Evolutionary conservation across 192 early-diverging fungal genomes (phyloP).

Genomic region (Backusella westeae): DNA sequence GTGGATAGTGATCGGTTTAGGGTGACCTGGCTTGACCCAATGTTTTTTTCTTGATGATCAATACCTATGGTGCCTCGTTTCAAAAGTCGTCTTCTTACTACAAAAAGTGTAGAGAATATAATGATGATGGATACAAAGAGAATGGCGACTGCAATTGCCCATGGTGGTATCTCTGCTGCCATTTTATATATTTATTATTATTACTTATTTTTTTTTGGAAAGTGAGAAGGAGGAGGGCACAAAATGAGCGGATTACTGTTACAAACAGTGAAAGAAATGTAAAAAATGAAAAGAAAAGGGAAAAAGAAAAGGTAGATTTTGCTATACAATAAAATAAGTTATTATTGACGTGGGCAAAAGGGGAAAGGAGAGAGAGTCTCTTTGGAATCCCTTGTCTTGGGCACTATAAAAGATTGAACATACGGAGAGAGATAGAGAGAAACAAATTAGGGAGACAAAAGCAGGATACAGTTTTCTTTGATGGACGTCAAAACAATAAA

Average conservation of each 20-base stretch:
- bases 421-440: neutral
- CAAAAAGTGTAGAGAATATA: neutral
- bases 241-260: neutral
- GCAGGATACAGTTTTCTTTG: neutral
- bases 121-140: neutral
- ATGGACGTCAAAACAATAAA: neutral
- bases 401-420: neutral
- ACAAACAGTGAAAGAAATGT: neutral
- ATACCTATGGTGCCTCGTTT: neutral
- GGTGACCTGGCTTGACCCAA: neutral
- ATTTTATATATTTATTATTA: neutral
- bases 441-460: neutral
- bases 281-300: neutral
- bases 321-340: neutral
- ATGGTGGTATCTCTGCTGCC: neutral
- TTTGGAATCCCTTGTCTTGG: neutral
- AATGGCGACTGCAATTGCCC: neutral
- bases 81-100: neutral
- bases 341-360: neutral
- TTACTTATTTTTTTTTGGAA: neutral
- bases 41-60: neutral
- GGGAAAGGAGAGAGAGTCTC: neutral
- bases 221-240: neutral
- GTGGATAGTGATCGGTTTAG: neutral
- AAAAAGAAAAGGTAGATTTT: neutral